phyloP scores from a whole-genome alignment of 768 basidiomycete genomes.

The Pulveroboletus sp. region DNA sequence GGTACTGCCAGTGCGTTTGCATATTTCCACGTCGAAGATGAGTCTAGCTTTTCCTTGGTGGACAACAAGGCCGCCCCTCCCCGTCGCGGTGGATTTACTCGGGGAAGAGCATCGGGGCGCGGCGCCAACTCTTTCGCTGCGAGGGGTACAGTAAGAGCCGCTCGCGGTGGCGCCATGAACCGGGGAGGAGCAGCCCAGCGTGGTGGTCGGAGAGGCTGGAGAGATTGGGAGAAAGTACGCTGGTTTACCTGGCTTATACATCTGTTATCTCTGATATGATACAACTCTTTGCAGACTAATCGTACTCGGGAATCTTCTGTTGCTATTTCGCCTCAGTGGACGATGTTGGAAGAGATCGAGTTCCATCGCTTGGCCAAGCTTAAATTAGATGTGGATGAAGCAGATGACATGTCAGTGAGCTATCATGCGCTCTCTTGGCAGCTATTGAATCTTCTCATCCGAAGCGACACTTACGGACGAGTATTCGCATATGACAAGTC shows the following conservation, averaged over 20 bases:
- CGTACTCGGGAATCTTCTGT: constrained; percentile 91
- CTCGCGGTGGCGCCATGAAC: constrained; percentile 39
- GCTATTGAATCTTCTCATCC: constrained; percentile 5
- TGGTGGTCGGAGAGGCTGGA: constrained; percentile 65
- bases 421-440: neutral
- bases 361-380: constrained; percentile 90
- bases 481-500: constrained; percentile 90
- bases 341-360: constrained; percentile 95
- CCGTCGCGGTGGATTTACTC: constrained; percentile 64
- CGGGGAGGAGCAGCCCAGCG: constrained; percentile 41
- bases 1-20: constrained; percentile 89
- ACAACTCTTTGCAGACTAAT: constrained; percentile 47
- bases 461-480: constrained; percentile 81
- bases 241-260: neutral
- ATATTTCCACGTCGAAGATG: constrained; percentile 97
- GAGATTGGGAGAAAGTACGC: constrained; percentile 90
- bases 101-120: constrained; percentile 41
- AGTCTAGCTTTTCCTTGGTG: constrained; percentile 93
- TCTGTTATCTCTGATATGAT: constrained; percentile 1
- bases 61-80: constrained; percentile 76
- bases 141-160: constrained; percentile 44
- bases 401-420: constrained; percentile 73
- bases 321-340: constrained; percentile 87
- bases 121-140: constrained; percentile 32
- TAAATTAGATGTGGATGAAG: constrained; percentile 89